These are phyloP conservation scores for Porogramme epimiltina DNA, from an alignment of 1,284 basidiomycete genomes.

Conservation along the genomic window DNA sequence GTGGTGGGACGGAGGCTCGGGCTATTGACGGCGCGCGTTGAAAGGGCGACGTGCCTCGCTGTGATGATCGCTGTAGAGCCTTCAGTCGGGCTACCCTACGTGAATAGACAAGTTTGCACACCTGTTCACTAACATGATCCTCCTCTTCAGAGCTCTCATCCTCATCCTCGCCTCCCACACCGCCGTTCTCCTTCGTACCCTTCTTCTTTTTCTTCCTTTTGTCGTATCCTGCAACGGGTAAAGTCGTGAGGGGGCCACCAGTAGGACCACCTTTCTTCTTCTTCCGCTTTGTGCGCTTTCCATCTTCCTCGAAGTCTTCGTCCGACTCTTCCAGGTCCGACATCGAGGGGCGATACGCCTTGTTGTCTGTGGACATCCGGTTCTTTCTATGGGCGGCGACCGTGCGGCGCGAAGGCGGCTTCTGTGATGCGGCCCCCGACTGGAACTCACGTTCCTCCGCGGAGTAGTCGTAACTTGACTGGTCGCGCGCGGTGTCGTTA, in stretches of 20 bases:
- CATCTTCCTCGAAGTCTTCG: conserved; percentile 56
- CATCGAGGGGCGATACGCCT: conserved; percentile 68
- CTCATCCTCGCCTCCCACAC: conserved; percentile 37
- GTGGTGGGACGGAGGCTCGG: conserved; percentile 37
- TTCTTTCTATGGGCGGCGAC: conserved; percentile 47
- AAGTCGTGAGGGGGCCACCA: conserved; percentile 57
- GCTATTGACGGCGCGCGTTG: conserved; percentile 31
- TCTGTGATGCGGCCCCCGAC: conserved; percentile 34
- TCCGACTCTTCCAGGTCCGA: conserved; percentile 65
- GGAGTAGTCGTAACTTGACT: conserved; percentile 76
- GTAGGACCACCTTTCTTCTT: conserved; percentile 55
- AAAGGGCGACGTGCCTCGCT: conserved; percentile 19
- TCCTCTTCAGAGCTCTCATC: conserved; percentile 48
- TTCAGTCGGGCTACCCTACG: too few species aligned
- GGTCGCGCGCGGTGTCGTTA: conserved; percentile 39
- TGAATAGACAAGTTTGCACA: conserved; percentile 15
- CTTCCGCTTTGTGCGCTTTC: conserved; percentile 49
- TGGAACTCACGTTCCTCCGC: conserved; percentile 67
- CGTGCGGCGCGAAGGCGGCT: conserved; percentile 28
- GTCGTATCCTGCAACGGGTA: conserved; percentile 66
- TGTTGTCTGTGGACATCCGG: conserved; percentile 74
- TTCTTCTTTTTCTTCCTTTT: conserved; percentile 49
- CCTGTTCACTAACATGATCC: conserved; percentile 36
- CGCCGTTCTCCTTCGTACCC: conserved; percentile 35
- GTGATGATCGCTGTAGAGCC: conserved; percentile 24